Evolutionary conservation across 768 basidiomycete species (phyloP), one percentile per base, ranked within the genome.

Genomic region (Coprinopsis sp.): DNA sequence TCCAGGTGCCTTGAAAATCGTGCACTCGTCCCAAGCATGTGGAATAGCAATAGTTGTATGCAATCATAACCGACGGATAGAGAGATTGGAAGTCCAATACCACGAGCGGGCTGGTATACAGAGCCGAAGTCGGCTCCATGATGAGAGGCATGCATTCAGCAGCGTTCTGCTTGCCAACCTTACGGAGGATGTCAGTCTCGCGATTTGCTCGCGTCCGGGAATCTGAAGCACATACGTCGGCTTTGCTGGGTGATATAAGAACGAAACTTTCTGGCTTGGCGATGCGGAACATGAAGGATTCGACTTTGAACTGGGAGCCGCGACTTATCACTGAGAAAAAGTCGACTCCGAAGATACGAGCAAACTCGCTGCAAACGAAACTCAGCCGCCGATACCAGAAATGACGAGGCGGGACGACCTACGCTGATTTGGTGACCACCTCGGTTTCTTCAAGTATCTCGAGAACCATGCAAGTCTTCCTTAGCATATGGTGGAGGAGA

Each of bases 301-400:
- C 96, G 22, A 98, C 96, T 67, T 98, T 99, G 73, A 92, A 98
- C 58, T 99, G 96, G 1, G 93, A 96, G 0, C 96, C 96, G 25
- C 96, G 81, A 50, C 81, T 92, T 52, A 96, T 79, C 25, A 97
- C 94, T 3, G 93, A 96, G 59, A 85, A 90, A 62, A 97, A 98
- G 65, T 99, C 96, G 34, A 99, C 85, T 1, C 96, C 95, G 54
- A 96, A 98, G 5, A 98, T 91, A 8, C 96, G 82, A 31, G 96
- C 94, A 57, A 97, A 97, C 64, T 99, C 96, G 12, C 95, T 98
- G 57, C 6, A 13, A 36, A 28, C n/a, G 21, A 42, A 12, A 38
- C 6, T 42, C 7, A 51, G 34, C 24, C 22, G 21, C 18, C 6
- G 24, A 18, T 45, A 1, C n/a, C 19, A 13, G 16, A 18, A 40